These are phyloP conservation scores for Fusarium transvaalense DNA, from an alignment of 2,329 filamentous ascomycete genomes.

Conservation along the genomic window DNA sequence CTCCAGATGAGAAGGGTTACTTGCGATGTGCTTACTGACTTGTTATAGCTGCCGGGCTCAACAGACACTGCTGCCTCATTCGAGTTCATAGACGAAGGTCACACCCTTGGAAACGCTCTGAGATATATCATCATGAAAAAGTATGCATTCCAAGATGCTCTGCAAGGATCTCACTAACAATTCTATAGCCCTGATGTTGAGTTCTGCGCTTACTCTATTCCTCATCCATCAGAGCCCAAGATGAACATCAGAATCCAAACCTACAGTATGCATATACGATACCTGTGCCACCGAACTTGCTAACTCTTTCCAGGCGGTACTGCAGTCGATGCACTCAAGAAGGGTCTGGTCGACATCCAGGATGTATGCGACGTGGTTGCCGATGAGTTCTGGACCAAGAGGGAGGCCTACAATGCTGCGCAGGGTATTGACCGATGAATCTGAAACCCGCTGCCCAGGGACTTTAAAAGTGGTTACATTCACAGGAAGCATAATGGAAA, in stretches of 20 bases:
- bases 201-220: slow-evolving; percentile 98
- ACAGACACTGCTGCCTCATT: slow-evolving; percentile 92
- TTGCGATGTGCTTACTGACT: slow-evolving; percentile 20
- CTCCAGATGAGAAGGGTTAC: neutral
- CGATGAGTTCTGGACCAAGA: slow-evolving; percentile 83
- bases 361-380: slow-evolving; percentile 93
- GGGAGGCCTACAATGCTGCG: slow-evolving; percentile 53
- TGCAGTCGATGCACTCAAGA: slow-evolving; percentile 87
- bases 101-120: slow-evolving; percentile 94
- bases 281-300: neutral
- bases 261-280: slow-evolving; percentile 75
- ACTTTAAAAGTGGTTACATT: slow-evolving; percentile 34
- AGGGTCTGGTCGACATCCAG: slow-evolving; percentile 88
- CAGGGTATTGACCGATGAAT: slow-evolving; percentile 52
- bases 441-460: slow-evolving; percentile 4
- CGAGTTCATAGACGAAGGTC: slow-evolving; percentile 92
- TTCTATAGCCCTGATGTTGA: slow-evolving; percentile 85
- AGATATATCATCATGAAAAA: slow-evolving; percentile 99
- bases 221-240: slow-evolving; percentile 93
- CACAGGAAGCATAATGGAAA: slow-evolving; percentile 46
- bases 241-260: slow-evolving; percentile 99
- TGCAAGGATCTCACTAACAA: slow-evolving; percentile 6
- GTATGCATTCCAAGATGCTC: slow-evolving; percentile 64
- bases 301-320: slow-evolving; percentile 72
- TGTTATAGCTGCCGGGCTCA: slow-evolving; percentile 80